Evolutionary conservation across 169 alveolate genomes (phyloP).

Genomic region (Eimeria praecox): DNA sequence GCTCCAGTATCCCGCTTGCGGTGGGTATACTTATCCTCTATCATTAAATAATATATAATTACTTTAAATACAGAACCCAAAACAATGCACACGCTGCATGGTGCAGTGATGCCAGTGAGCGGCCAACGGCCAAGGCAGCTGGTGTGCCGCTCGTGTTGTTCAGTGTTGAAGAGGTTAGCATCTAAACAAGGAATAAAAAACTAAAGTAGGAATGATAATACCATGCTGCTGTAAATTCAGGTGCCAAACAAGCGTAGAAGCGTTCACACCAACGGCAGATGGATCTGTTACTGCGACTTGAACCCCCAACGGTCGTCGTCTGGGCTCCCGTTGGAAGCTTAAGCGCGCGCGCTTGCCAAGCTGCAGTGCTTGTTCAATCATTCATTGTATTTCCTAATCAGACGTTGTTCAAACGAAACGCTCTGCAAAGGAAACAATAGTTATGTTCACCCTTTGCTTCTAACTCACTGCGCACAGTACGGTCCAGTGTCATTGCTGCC

Average conservation of each 20-base stretch:
- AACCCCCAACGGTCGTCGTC: background rate
- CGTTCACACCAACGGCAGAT: background rate
- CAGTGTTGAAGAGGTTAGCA: background rate
- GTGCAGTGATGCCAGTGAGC: background rate
- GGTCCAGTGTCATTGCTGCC: no score
- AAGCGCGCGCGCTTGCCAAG: background rate
- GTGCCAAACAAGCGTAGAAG: background rate
- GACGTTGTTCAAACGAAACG: background rate
- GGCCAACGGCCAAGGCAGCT: slow-evolving; percentile 25
- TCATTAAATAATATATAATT: background rate
- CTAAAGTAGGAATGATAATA: background rate
- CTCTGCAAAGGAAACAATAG: background rate
- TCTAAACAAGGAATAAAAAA: background rate
- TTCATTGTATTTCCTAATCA: background rate
- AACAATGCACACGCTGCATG: slow-evolving; percentile 5
- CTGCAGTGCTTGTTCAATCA: background rate
- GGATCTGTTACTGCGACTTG: background rate
- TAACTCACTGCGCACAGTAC: no score
- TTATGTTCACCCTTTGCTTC: background rate
- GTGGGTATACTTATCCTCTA: background rate
- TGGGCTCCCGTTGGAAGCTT: background rate
- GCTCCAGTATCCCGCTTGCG: background rate
- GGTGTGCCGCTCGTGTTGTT: background rate
- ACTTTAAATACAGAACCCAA: background rate
- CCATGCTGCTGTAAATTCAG: background rate